Base-by-base conservation (phyloP, 2,329 filamentous ascomycete species). In the Coniella lustricola region DNA sequence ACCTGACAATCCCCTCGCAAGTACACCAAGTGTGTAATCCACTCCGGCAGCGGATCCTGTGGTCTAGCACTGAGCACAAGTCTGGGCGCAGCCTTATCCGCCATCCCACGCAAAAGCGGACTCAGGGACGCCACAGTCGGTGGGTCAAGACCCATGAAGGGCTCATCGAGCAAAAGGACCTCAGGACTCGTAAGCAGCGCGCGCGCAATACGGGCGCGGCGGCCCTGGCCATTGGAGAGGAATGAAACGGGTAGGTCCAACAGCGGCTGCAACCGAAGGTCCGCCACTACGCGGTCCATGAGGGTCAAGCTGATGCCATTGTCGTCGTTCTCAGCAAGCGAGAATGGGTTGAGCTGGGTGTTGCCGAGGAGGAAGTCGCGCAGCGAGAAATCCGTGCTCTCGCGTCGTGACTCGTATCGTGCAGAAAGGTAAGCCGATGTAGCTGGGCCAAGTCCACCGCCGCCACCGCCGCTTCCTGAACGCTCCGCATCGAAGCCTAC, bases 71-170 rank as follows among this genome's bases (percentile, higher is more conserved):
- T 85, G 33, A 97, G 67, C 2, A 97, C 72, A 20, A 97, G 70
- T 29, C 88, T 76, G 0, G 90, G 90, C 7, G 72, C 74, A 13
- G 77, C 77, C 42, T 74, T 76, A 50, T 78, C 73, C 0, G 89
- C 86, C 48, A 96, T 68, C 0, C 74, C 73, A 54, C 80, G 70
- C 18, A 96, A 70, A 40, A 97, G 71, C 0, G 76, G 74, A 35
- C 86, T 91, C 56, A 97, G 69, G 1, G 78, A 77, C 12, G 77
- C 73, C 12, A 87, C 78, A 0, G 90, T 94, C 5, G 83, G 84
- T 13, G 91, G 93, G 64, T 97, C 93, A 14, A 98, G 73, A 0
- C 93, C 91, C 87, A 96, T 95, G 61, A 96, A 96, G 1, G 93
- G 91, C 59, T 95, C 91, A 66, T 98, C 93, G 2, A 95, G 73